Percentiles rank a stretch among this genome's conserved stretches.
These are phyloP conservation scores for Candida freyschussii DNA, from an alignment of 1,139 yeast genomes.

Conservation along the genomic window DNA sequence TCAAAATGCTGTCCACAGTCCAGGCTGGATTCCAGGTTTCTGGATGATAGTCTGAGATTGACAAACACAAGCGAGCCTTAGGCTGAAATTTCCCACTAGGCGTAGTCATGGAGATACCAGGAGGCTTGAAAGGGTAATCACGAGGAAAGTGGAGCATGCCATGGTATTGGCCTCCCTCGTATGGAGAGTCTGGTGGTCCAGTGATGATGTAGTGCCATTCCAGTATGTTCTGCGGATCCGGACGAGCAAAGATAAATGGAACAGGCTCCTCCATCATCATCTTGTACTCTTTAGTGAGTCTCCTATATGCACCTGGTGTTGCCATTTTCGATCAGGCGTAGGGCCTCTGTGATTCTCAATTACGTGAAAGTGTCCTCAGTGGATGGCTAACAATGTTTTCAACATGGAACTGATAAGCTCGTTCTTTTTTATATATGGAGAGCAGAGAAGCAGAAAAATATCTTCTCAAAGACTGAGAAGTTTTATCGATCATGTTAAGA, in stretches of 20 bases:
- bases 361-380: too few species aligned
- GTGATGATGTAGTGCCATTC: constrained; percentile 74
- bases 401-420: too few species aligned
- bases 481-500: too few species aligned
- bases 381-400: too few species aligned
- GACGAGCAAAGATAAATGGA: constrained; percentile 62
- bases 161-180: constrained; percentile 70
- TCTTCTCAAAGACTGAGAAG: too few species aligned
- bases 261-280: constrained; percentile 56
- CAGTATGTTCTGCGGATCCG: constrained; percentile 59
- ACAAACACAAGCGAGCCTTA: constrained; percentile 39
- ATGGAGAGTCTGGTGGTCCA: constrained; percentile 75
- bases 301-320: constrained; percentile 17
- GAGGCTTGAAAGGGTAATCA: constrained; percentile 78
- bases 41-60: constrained; percentile 63
- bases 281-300: constrained; percentile 63
- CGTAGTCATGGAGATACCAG: constrained; percentile 68
- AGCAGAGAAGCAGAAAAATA: too few species aligned
- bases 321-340: constrained; percentile 31
- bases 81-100: constrained; percentile 59
- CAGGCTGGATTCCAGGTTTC: constrained; percentile 83
- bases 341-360: too few species aligned
- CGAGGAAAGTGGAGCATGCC: constrained; percentile 66
- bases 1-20: constrained; percentile 70
- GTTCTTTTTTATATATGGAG: too few species aligned